A percentile compares a stretch with the other conserved stretches of the same genome.
Conservation (phyloP, 1,284 basidiomycete genomes). For the Ceratobasidium sp. region DNA sequence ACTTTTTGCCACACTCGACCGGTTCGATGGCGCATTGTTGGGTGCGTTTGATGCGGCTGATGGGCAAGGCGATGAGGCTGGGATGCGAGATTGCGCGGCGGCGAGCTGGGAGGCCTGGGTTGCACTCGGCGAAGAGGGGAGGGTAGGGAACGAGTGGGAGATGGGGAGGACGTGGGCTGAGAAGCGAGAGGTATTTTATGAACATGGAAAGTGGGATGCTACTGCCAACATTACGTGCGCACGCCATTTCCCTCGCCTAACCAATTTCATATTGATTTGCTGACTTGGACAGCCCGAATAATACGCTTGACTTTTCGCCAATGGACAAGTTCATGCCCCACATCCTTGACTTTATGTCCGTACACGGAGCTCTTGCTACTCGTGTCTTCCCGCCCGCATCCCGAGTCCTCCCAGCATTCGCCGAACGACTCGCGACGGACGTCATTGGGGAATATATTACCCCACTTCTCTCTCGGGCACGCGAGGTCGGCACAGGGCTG, state of each 20-base stretch:
- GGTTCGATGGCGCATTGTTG: conserved; percentile 87
- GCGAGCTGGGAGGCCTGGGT: conserved; percentile 88
- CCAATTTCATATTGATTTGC: conserved; percentile 39
- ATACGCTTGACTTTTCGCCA: conserved; percentile 81
- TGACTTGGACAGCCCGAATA: conserved; percentile 56
- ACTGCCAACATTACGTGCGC: conserved; percentile 86
- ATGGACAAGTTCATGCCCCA: conserved; percentile 92
- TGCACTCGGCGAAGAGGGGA: conserved; percentile 45
- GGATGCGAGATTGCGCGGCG: conserved; percentile 82
- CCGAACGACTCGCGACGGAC: conserved; percentile 80
- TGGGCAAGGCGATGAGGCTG: conserved; percentile 72
- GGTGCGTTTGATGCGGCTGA: conserved; percentile 88
- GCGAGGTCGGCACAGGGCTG: conserved; percentile 77
- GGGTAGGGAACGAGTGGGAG: conserved; percentile 78
- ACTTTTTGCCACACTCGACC: conserved; percentile 82
- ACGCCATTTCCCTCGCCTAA: background rate
- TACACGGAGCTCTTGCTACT: conserved; percentile 83
- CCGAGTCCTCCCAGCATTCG: conserved; percentile 78
- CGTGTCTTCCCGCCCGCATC: conserved; percentile 86
- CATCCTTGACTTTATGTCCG: conserved; percentile 72
- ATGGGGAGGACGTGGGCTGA: conserved; percentile 93
- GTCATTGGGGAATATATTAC: conserved; percentile 91
- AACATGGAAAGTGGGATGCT: conserved; percentile 81
- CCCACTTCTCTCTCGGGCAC: conserved; percentile 79
- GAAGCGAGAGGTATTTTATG: conserved; percentile 94